Conservation (phyloP, 345 rosid genomes). For the Gossypium thurberi region DNA sequence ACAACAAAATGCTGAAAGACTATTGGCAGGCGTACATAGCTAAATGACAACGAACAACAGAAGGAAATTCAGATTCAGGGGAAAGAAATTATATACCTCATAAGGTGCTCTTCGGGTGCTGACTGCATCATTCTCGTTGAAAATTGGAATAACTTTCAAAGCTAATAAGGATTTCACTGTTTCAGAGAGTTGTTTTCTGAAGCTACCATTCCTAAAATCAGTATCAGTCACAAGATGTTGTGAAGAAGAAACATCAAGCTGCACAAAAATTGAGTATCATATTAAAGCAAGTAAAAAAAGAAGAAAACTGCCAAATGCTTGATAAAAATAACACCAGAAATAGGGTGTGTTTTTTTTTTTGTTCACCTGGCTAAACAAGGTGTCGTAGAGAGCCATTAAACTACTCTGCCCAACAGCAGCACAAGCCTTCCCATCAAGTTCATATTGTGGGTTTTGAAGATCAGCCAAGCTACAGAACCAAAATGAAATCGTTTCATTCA, state of each 20-base stretch:
- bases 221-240: constrained; percentile 55
- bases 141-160: constrained; percentile 46
- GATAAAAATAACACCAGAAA: neutral
- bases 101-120: constrained; percentile 61
- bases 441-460: constrained; percentile 49
- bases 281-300: neutral
- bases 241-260: constrained; percentile 59
- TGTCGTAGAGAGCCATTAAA: constrained; percentile 58
- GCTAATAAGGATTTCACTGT: constrained; percentile 38
- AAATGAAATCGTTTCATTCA: neutral
- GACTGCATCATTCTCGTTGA: constrained; percentile 57
- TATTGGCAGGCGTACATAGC: neutral
- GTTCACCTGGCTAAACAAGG: constrained; percentile 43
- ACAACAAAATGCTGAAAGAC: neutral
- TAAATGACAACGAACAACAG: neutral
- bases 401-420: constrained; percentile 59
- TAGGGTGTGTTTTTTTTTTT: neutral
- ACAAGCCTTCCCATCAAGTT: constrained; percentile 53
- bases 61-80: neutral
- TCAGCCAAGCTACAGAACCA: constrained; percentile 41
- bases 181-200: constrained; percentile 45
- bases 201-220: constrained; percentile 42
- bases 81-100: constrained; percentile 27
- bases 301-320: neutral
- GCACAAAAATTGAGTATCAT: constrained; percentile 14